These are phyloP conservation scores for Boletus tomentosulus DNA, from an alignment of 768 basidiomycete genomes.

Conservation along the genomic window DNA sequence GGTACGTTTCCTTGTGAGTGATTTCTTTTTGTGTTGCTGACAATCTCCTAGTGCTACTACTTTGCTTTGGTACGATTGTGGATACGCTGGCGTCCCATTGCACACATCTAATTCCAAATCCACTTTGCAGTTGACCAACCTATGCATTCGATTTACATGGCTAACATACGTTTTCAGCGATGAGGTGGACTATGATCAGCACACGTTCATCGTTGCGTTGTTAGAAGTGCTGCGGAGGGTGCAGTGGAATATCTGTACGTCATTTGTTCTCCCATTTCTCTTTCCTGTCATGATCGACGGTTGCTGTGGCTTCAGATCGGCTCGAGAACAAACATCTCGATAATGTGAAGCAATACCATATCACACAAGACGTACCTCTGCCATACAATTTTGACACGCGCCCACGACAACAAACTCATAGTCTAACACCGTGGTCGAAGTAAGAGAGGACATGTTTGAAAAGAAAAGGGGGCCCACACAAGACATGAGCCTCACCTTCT, in stretches of 20 bases:
- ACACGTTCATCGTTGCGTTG: conserved; percentile 63
- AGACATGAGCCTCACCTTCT: not conserved
- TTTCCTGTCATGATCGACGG: not conserved
- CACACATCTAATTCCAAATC: not conserved
- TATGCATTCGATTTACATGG: conserved; percentile 77
- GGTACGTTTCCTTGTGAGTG: conserved; percentile 33
- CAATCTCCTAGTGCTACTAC: conserved; percentile 58
- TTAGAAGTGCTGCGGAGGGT: conserved; percentile 74
- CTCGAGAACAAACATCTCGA: conserved; percentile 87
- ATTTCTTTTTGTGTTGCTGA: not conserved
- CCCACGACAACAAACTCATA: conserved; percentile 24
- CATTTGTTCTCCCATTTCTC: not conserved
- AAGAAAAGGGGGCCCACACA: not conserved
- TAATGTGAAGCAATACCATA: conserved; percentile 90
- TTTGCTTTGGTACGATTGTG: conserved; percentile 56
- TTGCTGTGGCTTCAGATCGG: conserved; percentile 43
- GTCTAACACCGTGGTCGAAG: conserved; percentile 22
- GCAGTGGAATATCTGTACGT: conserved; percentile 88
- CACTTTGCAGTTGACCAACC: conserved; percentile 53
- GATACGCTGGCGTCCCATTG: not conserved
- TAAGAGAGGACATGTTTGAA: conserved; percentile 15
- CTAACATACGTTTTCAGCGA: conserved; percentile 64
- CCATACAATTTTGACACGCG: conserved; percentile 61
- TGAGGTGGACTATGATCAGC: conserved; percentile 47
- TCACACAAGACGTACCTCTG: conserved; percentile 77